Evolutionary conservation across 192 early-diverging fungal genomes (phyloP), one percentile per base, ranked within the genome.

Genomic region (Coemansia sp.): DNA sequence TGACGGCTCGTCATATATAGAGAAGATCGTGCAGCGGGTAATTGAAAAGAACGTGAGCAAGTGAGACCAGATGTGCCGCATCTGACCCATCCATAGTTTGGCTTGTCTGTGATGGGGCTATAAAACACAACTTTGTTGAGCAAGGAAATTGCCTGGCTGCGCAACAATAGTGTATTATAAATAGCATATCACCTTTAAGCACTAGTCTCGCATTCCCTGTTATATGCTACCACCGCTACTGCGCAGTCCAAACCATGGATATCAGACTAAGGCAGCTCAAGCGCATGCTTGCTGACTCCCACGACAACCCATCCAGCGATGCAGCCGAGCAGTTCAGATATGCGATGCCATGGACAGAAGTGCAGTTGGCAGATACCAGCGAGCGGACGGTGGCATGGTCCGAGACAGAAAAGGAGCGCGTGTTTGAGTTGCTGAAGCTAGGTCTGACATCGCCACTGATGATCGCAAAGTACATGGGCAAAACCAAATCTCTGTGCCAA

Each of bases 11-110:
- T 60, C 79, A 10, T 72, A 76, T 42, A 72, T 81, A 18, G 79
- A 72, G 32, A 68, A 64, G 39, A 53, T 81, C 4, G 73, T 81
- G 11, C 43, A 64, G 55, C 67, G 63, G 7, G 77, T 80, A n/a
- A 38, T 80, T 3, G 63, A 75, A 17, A 72, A 69, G 53, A 44
- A 37, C 24, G 53, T 53, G 11, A 48, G 14, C 19, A 53, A 54
- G 22, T 58, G 54, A 18, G 18, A n/a, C 8, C 10, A 33, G 12
- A 10, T n/a, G 40, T 26, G 17, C 36, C 22, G 8, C 34, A 56
- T 38, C 54, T 0, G 15, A 9, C 15, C n/a, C 29, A 21, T 37
- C 37, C 48, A 35, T 33, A 18, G 46, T 50, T 29, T n/a, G 17
- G 9, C 2, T 29, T 22, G 15, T 26, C 10, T 26, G 5, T 27